phyloP scores from a whole-genome alignment of 1,139 yeast genomes.

The Schwanniomyces etchellsii region DNA sequence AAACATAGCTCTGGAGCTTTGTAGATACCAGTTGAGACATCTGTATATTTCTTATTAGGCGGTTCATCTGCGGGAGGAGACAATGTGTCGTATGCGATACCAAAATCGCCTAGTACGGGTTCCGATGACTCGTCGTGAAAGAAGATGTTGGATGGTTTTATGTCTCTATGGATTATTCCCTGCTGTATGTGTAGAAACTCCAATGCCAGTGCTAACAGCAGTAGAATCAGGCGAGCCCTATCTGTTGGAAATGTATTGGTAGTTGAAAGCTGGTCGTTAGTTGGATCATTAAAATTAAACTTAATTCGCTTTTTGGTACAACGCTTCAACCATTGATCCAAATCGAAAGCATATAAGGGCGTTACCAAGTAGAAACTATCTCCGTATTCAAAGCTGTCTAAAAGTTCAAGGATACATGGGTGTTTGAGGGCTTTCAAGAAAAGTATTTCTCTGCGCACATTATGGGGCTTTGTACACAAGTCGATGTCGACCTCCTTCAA shows the following conservation, averaged over 20 bases:
- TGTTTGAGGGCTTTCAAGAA: conserved; percentile 20
- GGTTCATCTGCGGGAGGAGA: conserved; percentile 39
- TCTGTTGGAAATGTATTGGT: conserved; percentile 13
- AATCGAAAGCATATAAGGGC: conserved; percentile 23
- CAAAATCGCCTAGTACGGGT: conserved; percentile 68
- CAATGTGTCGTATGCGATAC: conserved; percentile 50
- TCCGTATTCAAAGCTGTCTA: conserved; percentile 17
- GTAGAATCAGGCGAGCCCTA: conserved; percentile 13
- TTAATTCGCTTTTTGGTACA: conserved; percentile 12
- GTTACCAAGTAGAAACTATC: conserved; percentile 35
- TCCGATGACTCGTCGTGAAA: conserved; percentile 31
- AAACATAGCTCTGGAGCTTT: conserved; percentile 83
- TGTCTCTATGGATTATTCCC: conserved; percentile 81
- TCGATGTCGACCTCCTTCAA: conserved; percentile 38
- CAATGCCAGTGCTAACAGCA: conserved; percentile 16
- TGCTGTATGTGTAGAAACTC: conserved; percentile 28
- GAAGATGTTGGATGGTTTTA: conserved; percentile 76
- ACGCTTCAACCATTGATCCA: conserved; percentile 19
- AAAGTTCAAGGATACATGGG: conserved; percentile 16
- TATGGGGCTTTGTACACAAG: conserved; percentile 33
- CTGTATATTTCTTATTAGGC: conserved; percentile 47
- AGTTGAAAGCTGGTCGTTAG: conserved; percentile 7
- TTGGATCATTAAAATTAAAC: conserved; percentile 19
- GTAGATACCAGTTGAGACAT: conserved; percentile 71
- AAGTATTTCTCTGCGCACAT: conserved; percentile 26